phyloP scores from a whole-genome alignment of 1,284 basidiomycete species.

The Waitea zeae region DNA sequence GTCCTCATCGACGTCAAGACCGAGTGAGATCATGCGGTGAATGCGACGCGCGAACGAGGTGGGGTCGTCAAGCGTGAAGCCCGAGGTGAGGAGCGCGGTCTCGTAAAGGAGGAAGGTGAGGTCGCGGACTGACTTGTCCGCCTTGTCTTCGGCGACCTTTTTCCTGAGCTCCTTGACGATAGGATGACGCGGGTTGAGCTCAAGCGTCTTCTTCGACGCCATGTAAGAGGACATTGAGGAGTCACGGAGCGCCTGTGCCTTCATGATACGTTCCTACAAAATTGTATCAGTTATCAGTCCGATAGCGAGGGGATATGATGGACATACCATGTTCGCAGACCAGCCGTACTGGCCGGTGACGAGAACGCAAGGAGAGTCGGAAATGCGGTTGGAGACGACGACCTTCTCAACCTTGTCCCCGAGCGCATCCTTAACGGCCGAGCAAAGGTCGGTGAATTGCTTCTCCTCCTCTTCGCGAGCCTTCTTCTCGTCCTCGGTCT shows the following conservation, averaged over 20 bases:
- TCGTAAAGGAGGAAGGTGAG: slow-evolving; percentile 93
- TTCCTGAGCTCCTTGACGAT: slow-evolving; percentile 94
- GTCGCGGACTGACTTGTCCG: slow-evolving; percentile 97
- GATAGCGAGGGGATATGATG: slow-evolving; percentile 4
- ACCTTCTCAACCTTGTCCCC: slow-evolving; percentile 99
- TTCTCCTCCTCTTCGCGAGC: slow-evolving; percentile 77
- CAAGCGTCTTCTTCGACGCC: slow-evolving; percentile 98
- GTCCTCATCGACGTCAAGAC: slow-evolving; percentile 71
- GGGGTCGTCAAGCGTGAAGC: slow-evolving; percentile 92
- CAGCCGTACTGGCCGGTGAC: slow-evolving; percentile 99
- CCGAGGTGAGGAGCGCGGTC: slow-evolving; percentile 87
- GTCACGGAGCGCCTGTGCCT: slow-evolving; percentile 96
- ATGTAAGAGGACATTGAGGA: slow-evolving; percentile 99
- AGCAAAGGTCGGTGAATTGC: slow-evolving; percentile 82
- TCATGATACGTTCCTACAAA: slow-evolving; percentile 91
- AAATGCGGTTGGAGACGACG: slow-evolving; percentile 94
- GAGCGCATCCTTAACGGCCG: slow-evolving; percentile 94
- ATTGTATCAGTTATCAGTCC: slow-evolving; percentile 4
- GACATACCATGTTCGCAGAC: slow-evolving; percentile 90
- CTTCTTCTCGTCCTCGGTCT: slow-evolving; percentile 96
- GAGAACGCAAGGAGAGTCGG: slow-evolving; percentile 89
- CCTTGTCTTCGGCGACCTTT: slow-evolving; percentile 93
- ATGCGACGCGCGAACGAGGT: slow-evolving; percentile 92
- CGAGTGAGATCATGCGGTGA: slow-evolving; percentile 91
- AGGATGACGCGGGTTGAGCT: slow-evolving; percentile 88